Base-by-base conservation (phyloP, 1,284 basidiomycete species). In the Rhodotorula mucilaginosa region DNA sequence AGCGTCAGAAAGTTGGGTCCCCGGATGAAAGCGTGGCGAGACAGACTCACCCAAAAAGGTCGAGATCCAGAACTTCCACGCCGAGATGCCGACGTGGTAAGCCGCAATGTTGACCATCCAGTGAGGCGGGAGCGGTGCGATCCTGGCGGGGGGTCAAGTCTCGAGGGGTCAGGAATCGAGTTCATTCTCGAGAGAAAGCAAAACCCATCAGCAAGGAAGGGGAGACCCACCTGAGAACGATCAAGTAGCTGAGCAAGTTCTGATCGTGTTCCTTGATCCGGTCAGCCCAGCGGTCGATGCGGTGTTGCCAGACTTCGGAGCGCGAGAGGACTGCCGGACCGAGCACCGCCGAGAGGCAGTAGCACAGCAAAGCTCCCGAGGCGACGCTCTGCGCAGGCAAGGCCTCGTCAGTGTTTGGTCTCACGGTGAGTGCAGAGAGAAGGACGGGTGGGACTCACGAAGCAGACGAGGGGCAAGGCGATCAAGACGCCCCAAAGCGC, bases 51-150 rank as follows among this genome's bases (percentile, higher is more conserved):
- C 96, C 48, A 97, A 84, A 81, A 91, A 93, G 1, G 93, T 94
- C 76, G 89, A 90, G 64, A 87, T 83, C 94, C 94, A 99, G 82
- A 99, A 99, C 0, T 90, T 86, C 26, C 88, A 81, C 64, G 95
- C 81, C 21, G 61, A 67, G 75, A 99, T 96, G 29, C 93, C 93
- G 21, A 99, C 87, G 79, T 99, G 96, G 0, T 96, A 96, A 65
- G 92, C 90, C 21, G 97, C 84, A 67, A 97, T 86, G 82, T 98
- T 98, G 77, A 97, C 89, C 64, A 96, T 88, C 93, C 94, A 97
- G 80, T 99, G 96, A 5, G 96, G 96, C 0, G 86, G 86, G 23
- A 98, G 86, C 0, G 96, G 96, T 19, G 94, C 91, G 78, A 99
- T 97, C 68, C 92, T 89, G 34, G 34, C 34, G 34, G 34, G 34